A percentile compares a stretch with the other conserved stretches of the same genome.
Conservation (phyloP, 129 eudicot species). For the Escallonia rubra region DNA sequence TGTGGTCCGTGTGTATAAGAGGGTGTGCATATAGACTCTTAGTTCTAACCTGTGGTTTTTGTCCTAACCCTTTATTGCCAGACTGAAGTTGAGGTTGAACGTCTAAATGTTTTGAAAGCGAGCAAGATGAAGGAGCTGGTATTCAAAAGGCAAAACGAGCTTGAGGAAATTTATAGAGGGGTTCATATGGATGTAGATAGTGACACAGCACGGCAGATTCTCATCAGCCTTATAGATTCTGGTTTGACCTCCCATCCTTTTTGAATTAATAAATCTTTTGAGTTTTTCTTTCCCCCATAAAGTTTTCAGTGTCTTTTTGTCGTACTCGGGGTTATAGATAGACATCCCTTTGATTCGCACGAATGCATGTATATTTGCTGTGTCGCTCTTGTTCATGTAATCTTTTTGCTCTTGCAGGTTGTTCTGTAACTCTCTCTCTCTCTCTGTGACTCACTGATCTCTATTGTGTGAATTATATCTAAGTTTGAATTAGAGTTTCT, state of each 20-base stretch:
- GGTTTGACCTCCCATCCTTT: slow-evolving; percentile 23
- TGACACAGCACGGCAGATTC: slow-evolving; percentile 51
- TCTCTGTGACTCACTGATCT: too few species aligned
- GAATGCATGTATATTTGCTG: too few species aligned
- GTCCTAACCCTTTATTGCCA: slow-evolving; percentile 9
- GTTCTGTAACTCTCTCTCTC: too few species aligned
- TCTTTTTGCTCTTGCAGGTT: too few species aligned
- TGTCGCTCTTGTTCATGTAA: too few species aligned
- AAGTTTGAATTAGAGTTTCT: too few species aligned
- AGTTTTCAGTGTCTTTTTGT: too few species aligned
- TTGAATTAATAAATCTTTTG: too few species aligned
- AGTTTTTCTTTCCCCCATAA: too few species aligned
- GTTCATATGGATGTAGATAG: slow-evolving; percentile 69
- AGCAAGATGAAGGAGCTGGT: slow-evolving; percentile 79
- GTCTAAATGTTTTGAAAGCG: slow-evolving; percentile 51
- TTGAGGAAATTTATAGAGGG: slow-evolving; percentile 64
- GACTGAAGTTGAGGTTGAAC: slow-evolving; percentile 71
- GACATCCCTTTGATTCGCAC: too few species aligned
- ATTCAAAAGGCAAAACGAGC: slow-evolving; percentile 64
- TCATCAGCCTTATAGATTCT: slow-evolving; percentile 55
- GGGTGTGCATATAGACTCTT: not conserved
- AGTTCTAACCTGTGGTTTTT: not conserved
- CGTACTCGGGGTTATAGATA: too few species aligned
- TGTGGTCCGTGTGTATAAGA: not conserved
- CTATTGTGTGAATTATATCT: too few species aligned